Evolutionary conservation across 2,329 filamentous ascomycete species (phyloP).

Genomic region (Ophiocordyceps camponoti-rufipedis): DNA sequence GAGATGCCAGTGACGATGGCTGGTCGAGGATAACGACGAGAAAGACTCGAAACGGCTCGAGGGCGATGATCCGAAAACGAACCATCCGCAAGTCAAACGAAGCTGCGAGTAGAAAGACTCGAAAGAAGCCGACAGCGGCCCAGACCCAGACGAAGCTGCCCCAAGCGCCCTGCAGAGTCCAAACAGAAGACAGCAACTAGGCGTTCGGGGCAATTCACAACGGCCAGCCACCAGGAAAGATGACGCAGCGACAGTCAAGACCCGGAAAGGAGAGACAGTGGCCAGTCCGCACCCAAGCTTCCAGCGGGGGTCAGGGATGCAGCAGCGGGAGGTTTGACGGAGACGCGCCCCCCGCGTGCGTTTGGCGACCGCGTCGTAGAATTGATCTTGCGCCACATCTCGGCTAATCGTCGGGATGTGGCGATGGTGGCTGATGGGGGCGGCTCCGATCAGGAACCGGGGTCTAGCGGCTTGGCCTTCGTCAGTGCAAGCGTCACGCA

Average conservation of each 20-base stretch:
- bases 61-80: too few species aligned
- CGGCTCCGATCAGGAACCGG: too few species aligned
- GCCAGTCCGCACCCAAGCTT: background rate
- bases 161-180: background rate
- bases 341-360: conserved; percentile 1
- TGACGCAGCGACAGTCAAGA: background rate
- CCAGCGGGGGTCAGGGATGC: background rate
- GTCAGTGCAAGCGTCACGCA: background rate
- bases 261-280: background rate
- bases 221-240: background rate
- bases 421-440: too few species aligned
- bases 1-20: background rate
- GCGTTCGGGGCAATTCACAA: background rate
- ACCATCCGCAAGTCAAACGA: too few species aligned
- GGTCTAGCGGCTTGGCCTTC: conserved; percentile 1
- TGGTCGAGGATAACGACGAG: background rate
- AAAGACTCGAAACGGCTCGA: background rate
- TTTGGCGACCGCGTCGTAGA: background rate
- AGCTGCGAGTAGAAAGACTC: too few species aligned
- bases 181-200: background rate
- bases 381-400: too few species aligned
- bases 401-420: too few species aligned
- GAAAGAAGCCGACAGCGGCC: background rate
- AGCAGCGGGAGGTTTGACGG: background rate
- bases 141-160: background rate